Evolutionary conservation across 805 yeast genomes (phyloP), one percentile per base, ranked within the genome.

Genomic region (Lipomyces sp.): DNA sequence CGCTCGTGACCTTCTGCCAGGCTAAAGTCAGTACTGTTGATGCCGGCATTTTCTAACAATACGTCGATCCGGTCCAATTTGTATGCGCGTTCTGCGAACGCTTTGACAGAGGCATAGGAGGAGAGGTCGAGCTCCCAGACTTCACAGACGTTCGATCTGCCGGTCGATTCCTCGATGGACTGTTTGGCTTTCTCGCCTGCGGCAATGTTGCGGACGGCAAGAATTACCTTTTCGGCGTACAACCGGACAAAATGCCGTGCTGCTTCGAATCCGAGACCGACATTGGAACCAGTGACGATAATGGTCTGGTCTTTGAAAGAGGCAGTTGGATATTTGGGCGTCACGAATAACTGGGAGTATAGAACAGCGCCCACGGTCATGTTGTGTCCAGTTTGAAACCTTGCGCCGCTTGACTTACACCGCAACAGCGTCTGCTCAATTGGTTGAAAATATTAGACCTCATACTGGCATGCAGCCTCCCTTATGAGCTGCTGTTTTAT

Each of bases 221-320:
- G 35, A 34, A 57, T 50, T 35, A 57, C 60, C n/a, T 53, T 53
- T 6, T 57, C 24, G 33, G 60, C 60, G 42, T 48, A 3, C 18
- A 54, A n/a, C 6, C 60, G 60, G 33, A 18, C 60, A 18, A 57
- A 57, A 8, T 57, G 60, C 24, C 60, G 62, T 29, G 61, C 60
- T 8, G 60, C 60, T 15, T 57, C 60, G 3, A 3, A 15, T 18
- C 60, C 60, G 3, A 57, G 60, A 32, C 60, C 61, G 24, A n/a
- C 24, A 50, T 57, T 57, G 10, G 60, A 37, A 4, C 60, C 60
- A 11, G 60, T 57, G 30, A 57, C 60, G 29, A 57, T 57, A 8
- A 57, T 35, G 24, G 24, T 57, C n/a, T 57, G 60, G 32, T 6
- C 60, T 10, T 61, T 30, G 33, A 57, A 32, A 6, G 60, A 32